A percentile compares a stretch with the other conserved stretches of the same genome.
Evolutionary conservation across 1,284 basidiomycete species (phyloP).

Genomic region (Irpex rosettiformis): DNA sequence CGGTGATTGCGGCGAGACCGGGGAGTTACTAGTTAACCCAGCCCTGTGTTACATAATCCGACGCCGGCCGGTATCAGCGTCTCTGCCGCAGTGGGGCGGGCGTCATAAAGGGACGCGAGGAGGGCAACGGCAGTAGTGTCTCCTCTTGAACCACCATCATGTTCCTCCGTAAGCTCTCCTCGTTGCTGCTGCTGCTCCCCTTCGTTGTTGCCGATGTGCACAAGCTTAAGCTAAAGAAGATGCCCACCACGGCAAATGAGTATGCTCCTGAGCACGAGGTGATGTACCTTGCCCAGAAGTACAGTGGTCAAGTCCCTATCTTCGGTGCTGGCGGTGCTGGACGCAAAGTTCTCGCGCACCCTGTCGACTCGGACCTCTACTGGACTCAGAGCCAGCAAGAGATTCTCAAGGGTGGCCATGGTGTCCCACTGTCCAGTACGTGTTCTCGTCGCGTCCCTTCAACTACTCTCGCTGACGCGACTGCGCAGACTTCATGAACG

Average conservation of each 20-base stretch:
- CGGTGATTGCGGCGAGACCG: constrained; percentile 4
- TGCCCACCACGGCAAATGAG: constrained; percentile 57
- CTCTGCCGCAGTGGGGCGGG: constrained; percentile 10
- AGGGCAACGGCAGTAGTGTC: constrained; percentile 11
- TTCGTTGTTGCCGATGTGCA: constrained; percentile 70
- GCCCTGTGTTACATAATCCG: neutral
- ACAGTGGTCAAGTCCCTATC: constrained; percentile 65
- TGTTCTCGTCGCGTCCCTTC: constrained; percentile 18
- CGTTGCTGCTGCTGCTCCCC: constrained; percentile 61
- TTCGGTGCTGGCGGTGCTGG: constrained; percentile 73
- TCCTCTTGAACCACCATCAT: constrained; percentile 46
- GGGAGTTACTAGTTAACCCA: neutral
- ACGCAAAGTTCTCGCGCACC: constrained; percentile 54
- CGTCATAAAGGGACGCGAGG: constrained; percentile 13
- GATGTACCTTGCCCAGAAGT: constrained; percentile 86
- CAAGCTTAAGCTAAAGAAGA: constrained; percentile 86
- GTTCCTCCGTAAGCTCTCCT: constrained; percentile 58
- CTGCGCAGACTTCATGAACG: constrained; percentile 88
- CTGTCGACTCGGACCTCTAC: constrained; percentile 49
- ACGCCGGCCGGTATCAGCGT: constrained; percentile 7
- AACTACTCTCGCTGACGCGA: constrained; percentile 18
- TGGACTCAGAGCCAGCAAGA: constrained; percentile 76
- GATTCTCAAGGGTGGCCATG: constrained; percentile 74
- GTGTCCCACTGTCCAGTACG: constrained; percentile 88
- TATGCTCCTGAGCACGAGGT: constrained; percentile 61